These are phyloP conservation scores for Blastomyces silverae DNA, from an alignment of 2,329 filamentous ascomycete species.

Conservation along the genomic window DNA sequence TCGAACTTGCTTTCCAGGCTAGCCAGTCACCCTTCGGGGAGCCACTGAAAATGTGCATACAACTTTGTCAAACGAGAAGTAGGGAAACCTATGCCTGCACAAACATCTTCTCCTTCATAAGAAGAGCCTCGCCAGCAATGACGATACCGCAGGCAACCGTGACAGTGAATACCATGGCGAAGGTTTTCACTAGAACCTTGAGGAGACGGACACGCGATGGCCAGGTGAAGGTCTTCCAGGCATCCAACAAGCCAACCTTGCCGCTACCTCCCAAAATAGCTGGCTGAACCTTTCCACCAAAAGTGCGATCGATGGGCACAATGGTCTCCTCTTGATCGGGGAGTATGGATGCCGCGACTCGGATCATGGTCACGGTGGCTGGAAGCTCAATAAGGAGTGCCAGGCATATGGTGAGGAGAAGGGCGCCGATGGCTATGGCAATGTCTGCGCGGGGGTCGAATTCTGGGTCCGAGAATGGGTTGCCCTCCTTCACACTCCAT, in stretches of 20 bases:
- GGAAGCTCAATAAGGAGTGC: slow-evolving; percentile 65
- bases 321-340: slow-evolving; percentile 75
- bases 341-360: slow-evolving; percentile 81
- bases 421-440: slow-evolving; percentile 36
- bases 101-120: slow-evolving; percentile 34
- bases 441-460: slow-evolving; percentile 32
- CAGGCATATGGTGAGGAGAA: slow-evolving; percentile 33
- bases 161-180: slow-evolving; percentile 49
- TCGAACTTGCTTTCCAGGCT: not conserved
- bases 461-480: slow-evolving; percentile 17
- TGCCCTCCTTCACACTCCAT: slow-evolving; percentile 40
- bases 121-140: slow-evolving; percentile 48
- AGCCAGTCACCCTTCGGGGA: not conserved
- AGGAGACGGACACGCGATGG: slow-evolving; percentile 65
- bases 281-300: slow-evolving; percentile 69
- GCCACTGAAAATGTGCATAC: not conserved
- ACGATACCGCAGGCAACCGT: slow-evolving; percentile 45
- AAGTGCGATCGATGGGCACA: slow-evolving; percentile 83
- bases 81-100: not conserved
- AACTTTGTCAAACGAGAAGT: not conserved
- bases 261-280: slow-evolving; percentile 66
- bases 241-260: slow-evolving; percentile 63
- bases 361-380: slow-evolving; percentile 66
- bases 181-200: slow-evolving; percentile 67
- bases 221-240: slow-evolving; percentile 71